phyloP scores from a whole-genome alignment of 345 rosid species.

The Murraya paniculata region DNA sequence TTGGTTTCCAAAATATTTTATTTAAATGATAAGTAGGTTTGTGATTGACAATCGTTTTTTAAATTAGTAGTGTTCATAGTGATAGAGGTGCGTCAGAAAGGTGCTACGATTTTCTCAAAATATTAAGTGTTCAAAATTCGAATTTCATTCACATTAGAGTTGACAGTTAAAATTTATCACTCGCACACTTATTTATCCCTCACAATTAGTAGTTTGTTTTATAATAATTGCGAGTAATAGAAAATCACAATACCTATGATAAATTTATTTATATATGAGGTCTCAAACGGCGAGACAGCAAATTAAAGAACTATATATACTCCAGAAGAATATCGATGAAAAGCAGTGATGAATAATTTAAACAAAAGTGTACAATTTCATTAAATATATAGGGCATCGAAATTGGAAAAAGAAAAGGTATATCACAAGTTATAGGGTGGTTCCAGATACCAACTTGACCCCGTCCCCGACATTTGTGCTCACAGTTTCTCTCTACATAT shows the following conservation, averaged over 20 bases:
- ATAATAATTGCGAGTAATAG: too few relatives aligned
- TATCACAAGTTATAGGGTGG: background rate
- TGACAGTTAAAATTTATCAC: background rate
- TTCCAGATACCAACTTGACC: slow-evolving; percentile 19
- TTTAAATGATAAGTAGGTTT: background rate
- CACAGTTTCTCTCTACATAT: background rate
- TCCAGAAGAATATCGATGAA: background rate
- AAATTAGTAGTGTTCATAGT: background rate
- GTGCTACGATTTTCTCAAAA: too few relatives aligned
- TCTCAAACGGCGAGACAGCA: too few relatives aligned
- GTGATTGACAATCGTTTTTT: background rate
- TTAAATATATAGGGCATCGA: slow-evolving; percentile 10
- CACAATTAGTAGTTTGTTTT: background rate
- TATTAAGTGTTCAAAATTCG: too few relatives aligned
- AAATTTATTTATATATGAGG: too few relatives aligned
- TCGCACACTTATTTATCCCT: too few relatives aligned
- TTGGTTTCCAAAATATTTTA: background rate
- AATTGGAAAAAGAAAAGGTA: slow-evolving; percentile 7
- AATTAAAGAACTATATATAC: background rate
- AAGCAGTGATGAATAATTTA: background rate
- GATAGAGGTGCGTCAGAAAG: background rate
- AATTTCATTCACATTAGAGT: background rate
- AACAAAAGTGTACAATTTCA: background rate
- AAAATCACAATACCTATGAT: too few relatives aligned
- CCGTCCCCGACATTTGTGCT: slow-evolving; percentile 34